These are phyloP conservation scores for Wickerhamiella australiensis DNA, from an alignment of 805 yeast species.

Conservation along the genomic window DNA sequence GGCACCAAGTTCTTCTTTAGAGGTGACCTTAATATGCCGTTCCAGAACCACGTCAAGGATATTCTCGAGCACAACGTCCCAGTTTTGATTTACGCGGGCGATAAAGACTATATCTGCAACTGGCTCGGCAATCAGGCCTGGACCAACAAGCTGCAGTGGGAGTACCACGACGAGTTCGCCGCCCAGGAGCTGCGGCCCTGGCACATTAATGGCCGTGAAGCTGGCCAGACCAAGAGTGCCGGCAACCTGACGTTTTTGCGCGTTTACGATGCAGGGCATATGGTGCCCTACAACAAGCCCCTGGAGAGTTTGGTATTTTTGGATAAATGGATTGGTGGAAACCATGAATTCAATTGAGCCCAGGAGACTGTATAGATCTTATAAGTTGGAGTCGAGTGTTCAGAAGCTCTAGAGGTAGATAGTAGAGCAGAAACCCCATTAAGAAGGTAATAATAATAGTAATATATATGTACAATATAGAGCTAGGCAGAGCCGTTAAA, in stretches of 20 bases:
- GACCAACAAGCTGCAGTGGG: conserved; percentile 62
- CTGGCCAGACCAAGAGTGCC: conserved; percentile 64
- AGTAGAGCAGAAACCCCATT: too few relatives aligned
- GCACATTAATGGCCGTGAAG: conserved; percentile 35
- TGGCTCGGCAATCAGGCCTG: conserved; percentile 92
- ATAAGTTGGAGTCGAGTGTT: too few relatives aligned
- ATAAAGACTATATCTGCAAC: conserved; percentile 90
- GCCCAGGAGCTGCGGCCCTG: conserved; percentile 29
- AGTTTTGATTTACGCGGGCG: conserved; percentile 86
- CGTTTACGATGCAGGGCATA: conserved; percentile 84
- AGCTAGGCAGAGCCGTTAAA: too few relatives aligned
- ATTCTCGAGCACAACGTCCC: conserved; percentile 65
- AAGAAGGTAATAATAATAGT: too few relatives aligned
- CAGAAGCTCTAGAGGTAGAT: too few relatives aligned
- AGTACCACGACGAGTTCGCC: conserved; percentile 42
- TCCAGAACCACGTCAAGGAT: conserved; percentile 56
- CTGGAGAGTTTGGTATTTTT: conserved; percentile 65
- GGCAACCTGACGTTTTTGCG: conserved; percentile 70
- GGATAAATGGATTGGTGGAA: conserved; percentile 73
- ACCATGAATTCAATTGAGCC: conserved; percentile 28
- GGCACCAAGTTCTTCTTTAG: conserved; percentile 68
- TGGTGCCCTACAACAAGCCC: conserved; percentile 91
- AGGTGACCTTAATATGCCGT: conserved; percentile 91
- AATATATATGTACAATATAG: too few relatives aligned
- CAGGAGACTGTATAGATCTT: too few relatives aligned